Conservation (phyloP, 2,329 filamentous ascomycete species). For the Hymenoscyphus fructigenus region DNA sequence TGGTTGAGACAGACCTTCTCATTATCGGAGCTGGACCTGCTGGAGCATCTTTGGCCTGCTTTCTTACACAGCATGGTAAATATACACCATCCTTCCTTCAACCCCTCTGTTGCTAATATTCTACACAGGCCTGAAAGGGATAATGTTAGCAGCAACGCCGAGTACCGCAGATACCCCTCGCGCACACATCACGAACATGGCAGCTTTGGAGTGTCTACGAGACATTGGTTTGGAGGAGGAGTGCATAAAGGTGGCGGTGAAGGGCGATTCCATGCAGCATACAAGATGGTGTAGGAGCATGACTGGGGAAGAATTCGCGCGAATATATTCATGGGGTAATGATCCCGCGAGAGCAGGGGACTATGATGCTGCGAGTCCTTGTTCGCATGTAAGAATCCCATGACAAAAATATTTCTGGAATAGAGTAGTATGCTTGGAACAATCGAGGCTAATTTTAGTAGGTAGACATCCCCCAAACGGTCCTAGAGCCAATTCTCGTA, state of each 20-base stretch:
- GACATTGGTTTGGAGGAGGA: slow-evolving; percentile 51
- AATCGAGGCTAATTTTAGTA: background rate
- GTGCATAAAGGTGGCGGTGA: slow-evolving; percentile 39
- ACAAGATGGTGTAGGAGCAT: slow-evolving; percentile 54
- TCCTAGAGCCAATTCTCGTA: slow-evolving; percentile 49
- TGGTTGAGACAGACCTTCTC: slow-evolving; percentile 45
- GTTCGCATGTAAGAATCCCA: slow-evolving; percentile 30
- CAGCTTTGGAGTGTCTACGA: slow-evolving; percentile 54
- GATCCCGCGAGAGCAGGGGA: slow-evolving; percentile 46
- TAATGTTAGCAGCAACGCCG: slow-evolving; percentile 51
- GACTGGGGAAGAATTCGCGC: slow-evolving; percentile 51
- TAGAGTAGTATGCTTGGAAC: no score
- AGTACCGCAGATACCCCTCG: slow-evolving; percentile 56
- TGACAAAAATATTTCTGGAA: background rate
- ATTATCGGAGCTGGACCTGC: slow-evolving; percentile 54
- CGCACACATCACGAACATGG: slow-evolving; percentile 60
- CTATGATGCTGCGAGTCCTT: slow-evolving; percentile 45
- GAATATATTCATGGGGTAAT: slow-evolving; percentile 52
- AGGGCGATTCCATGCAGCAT: slow-evolving; percentile 46
- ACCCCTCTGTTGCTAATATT: background rate
- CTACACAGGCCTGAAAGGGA: slow-evolving; percentile 46
- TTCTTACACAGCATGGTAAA: slow-evolving; percentile 49
- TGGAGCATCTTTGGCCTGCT: slow-evolving; percentile 54
- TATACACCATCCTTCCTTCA: background rate
- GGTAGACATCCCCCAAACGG: slow-evolving; percentile 47